Conservation (phyloP, 73 alveolate species). For the Uronychia setigera region DNA sequence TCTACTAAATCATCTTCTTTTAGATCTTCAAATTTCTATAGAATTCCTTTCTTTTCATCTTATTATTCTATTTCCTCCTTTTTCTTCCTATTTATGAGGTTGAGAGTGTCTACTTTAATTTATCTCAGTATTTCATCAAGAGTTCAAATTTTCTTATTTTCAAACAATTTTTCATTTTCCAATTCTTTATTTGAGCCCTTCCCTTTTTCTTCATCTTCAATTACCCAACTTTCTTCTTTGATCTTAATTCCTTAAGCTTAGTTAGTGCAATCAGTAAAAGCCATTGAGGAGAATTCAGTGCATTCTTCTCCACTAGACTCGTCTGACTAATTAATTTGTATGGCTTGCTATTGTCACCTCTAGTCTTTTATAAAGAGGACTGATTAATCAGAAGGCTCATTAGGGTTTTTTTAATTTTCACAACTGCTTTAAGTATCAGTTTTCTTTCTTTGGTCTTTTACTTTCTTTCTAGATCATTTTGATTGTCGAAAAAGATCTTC, state of each 20-base stretch:
- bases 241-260: not conserved
- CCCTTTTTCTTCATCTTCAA: not conserved
- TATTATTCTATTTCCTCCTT: not conserved
- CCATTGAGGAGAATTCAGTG: not conserved
- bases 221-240: not conserved
- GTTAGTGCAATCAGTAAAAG: not conserved
- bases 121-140: constrained; percentile 5
- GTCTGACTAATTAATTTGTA: not conserved
- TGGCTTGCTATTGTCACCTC: not conserved
- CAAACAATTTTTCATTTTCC: not conserved
- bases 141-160: not conserved
- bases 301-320: not conserved
- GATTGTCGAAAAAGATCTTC: not conserved
- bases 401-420: not conserved
- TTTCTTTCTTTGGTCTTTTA: not conserved
- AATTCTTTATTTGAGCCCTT: not conserved
- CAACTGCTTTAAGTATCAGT: not conserved
- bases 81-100: constrained; percentile 10
- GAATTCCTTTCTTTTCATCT: constrained; percentile 16
- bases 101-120: constrained; percentile 12
- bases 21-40: constrained; percentile 1
- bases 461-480: not conserved
- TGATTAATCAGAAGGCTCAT: not conserved
- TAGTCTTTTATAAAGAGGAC: not conserved
- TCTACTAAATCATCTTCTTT: constrained; percentile 16